Base-by-base conservation (phyloP, 2,329 filamentous ascomycete species). In the Talaromyces sp. region DNA sequence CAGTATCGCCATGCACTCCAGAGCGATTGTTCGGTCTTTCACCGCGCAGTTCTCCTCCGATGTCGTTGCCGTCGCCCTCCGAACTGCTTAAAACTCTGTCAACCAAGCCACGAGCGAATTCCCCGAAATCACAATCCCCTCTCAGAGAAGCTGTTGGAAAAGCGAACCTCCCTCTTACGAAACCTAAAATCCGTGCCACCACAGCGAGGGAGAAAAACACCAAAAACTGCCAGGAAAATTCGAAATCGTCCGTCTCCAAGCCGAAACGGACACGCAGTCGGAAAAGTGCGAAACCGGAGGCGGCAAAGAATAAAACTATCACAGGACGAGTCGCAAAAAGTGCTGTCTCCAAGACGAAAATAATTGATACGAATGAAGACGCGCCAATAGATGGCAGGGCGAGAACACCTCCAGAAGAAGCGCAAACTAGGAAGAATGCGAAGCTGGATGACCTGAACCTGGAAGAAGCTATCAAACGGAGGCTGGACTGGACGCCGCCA, bases 401-500 rank as follows among this genome's bases (percentile, higher is more conserved):
- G 40, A 30, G 7, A 53, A 28, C 54, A 31, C 27, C 14, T 27
- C 28, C 8, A 34, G n/a, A 33, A 33, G n/a, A 59, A 59, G 34
- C 7, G 18, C 36, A n/a, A 34, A 60, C 58, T 23, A 27, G 56
- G 18, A 57, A 69, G 54, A 66, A 70, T 59, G 64, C 62, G 63
- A 62, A 66, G 58, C 53, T 65, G 31, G 61, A 68, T 61, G 63
- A 65, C 5, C 58, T 77, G 30, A 68, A 74, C n/a, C 59, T 78
- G 28, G 75, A 74, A 64, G 64, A 70, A 53, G 89, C 88, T 7
- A 71, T 83, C 30, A 78, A 76, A 53, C 80, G 89, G 63, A 81
- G 86, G 63, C 69, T 76, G 14, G 82, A 87, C 62, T 92, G 89
- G 90, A 92, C 90, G 0, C 89, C 89, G 2, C 83, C 86, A 4